phyloP scores from a whole-genome alignment of 208 protist genomes.

The Herpetomonas tarakana region DNA sequence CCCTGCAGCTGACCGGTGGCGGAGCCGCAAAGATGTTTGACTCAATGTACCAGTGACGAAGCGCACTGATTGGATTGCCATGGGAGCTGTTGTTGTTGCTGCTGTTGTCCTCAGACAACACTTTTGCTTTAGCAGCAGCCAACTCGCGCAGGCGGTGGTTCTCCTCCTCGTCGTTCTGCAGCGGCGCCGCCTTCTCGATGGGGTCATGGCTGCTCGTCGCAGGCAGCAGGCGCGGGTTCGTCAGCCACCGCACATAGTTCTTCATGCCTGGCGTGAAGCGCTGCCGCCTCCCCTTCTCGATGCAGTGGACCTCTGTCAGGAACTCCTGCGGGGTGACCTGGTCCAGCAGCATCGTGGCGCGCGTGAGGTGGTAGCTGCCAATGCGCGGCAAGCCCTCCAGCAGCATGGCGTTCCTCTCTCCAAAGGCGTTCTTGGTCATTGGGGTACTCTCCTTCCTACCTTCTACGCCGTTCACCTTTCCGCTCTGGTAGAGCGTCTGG shows the following conservation, averaged over 20 bases:
- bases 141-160: background rate
- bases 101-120: no score
- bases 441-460: background rate
- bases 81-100: no score
- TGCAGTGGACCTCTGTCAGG: background rate
- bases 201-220: no score
- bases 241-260: background rate
- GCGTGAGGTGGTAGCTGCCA: background rate
- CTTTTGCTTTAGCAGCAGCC: background rate
- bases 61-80: no score
- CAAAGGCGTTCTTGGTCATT: background rate
- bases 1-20: conserved; percentile 32
- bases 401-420: background rate
- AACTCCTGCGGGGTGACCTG: background rate
- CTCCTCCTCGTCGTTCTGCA: background rate
- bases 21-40: conserved; percentile 34
- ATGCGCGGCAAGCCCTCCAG: background rate
- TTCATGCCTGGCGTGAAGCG: background rate
- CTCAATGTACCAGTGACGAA: conserved; percentile 32
- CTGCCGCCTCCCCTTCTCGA: background rate
- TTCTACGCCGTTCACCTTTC: no score
- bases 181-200: no score
- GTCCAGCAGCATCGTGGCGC: background rate
- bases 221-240: background rate
- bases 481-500: background rate